Percentiles rank a stretch among this genome's conserved stretches.
phyloP scores from a whole-genome alignment of 352 stramenopile species.

The Globisporangium perplexum region DNA sequence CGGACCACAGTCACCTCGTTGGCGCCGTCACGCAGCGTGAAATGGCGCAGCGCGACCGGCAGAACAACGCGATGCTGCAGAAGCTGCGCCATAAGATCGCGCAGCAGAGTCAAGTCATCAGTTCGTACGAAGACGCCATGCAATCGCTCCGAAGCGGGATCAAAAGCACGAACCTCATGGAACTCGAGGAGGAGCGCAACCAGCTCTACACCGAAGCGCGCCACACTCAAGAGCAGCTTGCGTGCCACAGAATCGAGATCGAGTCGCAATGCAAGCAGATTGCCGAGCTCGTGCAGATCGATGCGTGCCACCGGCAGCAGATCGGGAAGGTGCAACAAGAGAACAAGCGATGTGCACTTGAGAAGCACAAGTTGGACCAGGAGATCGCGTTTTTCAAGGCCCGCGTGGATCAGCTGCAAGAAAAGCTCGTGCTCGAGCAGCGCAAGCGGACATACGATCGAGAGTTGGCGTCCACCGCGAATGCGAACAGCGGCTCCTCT shows the following conservation, averaged over 20 bases:
- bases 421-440: constrained; percentile 35
- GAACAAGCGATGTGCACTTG: constrained; percentile 22
- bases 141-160: constrained; percentile 39
- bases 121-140: constrained; percentile 54
- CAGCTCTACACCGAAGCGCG: constrained; percentile 42
- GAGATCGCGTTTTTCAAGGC: constrained; percentile 33
- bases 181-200: constrained; percentile 51
- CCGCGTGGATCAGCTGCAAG: constrained; percentile 32
- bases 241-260: constrained; percentile 21
- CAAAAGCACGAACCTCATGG: constrained; percentile 49
- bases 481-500: constrained; percentile 9
- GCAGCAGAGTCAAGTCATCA: constrained; percentile 46
- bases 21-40: constrained; percentile 21
- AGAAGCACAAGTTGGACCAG: constrained; percentile 48
- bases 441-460: constrained; percentile 53
- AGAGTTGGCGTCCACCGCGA: constrained; percentile 11
- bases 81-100: constrained; percentile 49
- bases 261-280: constrained; percentile 25
- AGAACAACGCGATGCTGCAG: constrained; percentile 37
- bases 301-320: constrained; percentile 26
- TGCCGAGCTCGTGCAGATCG: constrained; percentile 18
- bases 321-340: constrained; percentile 34
- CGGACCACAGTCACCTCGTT: constrained; percentile 6
- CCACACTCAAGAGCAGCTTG: constrained; percentile 25
- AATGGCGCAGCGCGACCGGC: constrained; percentile 37